phyloP scores from a whole-genome alignment of 768 basidiomycete species.

The Gyrodon lividus region DNA sequence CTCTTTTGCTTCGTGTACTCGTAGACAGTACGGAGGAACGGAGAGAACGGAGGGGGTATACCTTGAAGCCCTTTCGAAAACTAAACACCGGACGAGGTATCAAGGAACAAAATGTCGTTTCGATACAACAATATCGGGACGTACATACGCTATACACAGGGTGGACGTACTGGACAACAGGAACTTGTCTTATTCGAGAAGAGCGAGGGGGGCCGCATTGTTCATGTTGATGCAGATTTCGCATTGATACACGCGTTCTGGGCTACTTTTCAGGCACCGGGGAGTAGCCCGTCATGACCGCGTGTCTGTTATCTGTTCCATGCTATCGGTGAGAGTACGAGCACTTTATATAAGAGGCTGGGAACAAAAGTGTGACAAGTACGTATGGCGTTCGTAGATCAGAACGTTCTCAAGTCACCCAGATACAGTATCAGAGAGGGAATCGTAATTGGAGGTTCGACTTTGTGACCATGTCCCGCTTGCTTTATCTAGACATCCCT shows the following conservation, averaged over 20 bases:
- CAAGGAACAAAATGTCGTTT: constrained; percentile 27
- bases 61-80: constrained; percentile 34
- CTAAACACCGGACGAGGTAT: constrained; percentile 36
- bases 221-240: constrained; percentile 11
- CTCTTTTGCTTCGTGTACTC: constrained; percentile 13
- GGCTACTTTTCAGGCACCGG: constrained; percentile 24
- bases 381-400: background rate
- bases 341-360: constrained; percentile 55
- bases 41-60: constrained; percentile 29
- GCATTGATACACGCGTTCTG: constrained; percentile 32
- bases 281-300: constrained; percentile 24
- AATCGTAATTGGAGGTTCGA: constrained; percentile 48
- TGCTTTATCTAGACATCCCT: constrained; percentile 48
- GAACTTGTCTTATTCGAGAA: constrained; percentile 17
- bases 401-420: background rate
- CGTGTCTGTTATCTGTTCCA: background rate
- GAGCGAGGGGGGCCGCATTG: background rate
- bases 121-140: background rate
- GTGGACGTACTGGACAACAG: constrained; percentile 24
- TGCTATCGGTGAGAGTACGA: constrained; percentile 31
- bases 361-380: constrained; percentile 54
- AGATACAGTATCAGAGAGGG: constrained; percentile 49
- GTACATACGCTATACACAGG: constrained; percentile 23
- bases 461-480: constrained; percentile 25
- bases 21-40: constrained; percentile 15